These are phyloP conservation scores for Curvularia hawaiiensis DNA, from an alignment of 2,329 filamentous ascomycete genomes.

Conservation along the genomic window DNA sequence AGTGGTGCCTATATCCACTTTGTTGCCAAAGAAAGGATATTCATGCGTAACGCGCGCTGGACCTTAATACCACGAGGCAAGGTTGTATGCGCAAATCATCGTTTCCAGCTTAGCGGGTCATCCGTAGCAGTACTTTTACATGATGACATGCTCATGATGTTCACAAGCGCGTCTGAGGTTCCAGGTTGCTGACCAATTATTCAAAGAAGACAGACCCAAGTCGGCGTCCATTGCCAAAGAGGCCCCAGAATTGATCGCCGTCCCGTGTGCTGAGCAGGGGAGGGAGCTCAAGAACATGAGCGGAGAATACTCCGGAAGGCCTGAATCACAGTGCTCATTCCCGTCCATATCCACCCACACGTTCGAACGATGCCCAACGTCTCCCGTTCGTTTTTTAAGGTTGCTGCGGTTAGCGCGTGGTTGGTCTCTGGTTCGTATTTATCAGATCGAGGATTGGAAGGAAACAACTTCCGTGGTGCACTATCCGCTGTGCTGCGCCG, in stretches of 20 bases:
- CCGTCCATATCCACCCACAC: neutral
- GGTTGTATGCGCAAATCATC: neutral
- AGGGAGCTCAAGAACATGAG: neutral
- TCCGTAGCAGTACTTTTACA: neutral
- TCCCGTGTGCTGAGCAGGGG: neutral
- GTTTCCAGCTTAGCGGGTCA: neutral
- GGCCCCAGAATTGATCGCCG: conserved; percentile 2
- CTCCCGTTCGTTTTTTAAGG: neutral
- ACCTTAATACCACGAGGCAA: neutral
- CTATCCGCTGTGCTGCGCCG: neutral
- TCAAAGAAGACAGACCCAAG: neutral
- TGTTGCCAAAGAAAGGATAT: neutral
- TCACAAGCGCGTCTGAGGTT: neutral
- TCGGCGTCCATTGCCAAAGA: neutral
- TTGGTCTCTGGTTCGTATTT: neutral
- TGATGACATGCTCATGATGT: neutral
- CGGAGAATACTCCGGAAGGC: conserved; percentile 7
- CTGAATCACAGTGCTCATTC: neutral
- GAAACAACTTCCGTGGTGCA: neutral
- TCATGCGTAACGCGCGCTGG: neutral
- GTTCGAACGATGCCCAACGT: conserved; percentile 6
- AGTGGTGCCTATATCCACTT: neutral
- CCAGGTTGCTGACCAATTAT: neutral
- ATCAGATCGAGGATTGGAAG: conserved; percentile 2
- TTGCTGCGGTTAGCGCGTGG: neutral